phyloP scores from a whole-genome alignment of 2,329 filamentous ascomycete genomes.

The Neonectria sp. region DNA sequence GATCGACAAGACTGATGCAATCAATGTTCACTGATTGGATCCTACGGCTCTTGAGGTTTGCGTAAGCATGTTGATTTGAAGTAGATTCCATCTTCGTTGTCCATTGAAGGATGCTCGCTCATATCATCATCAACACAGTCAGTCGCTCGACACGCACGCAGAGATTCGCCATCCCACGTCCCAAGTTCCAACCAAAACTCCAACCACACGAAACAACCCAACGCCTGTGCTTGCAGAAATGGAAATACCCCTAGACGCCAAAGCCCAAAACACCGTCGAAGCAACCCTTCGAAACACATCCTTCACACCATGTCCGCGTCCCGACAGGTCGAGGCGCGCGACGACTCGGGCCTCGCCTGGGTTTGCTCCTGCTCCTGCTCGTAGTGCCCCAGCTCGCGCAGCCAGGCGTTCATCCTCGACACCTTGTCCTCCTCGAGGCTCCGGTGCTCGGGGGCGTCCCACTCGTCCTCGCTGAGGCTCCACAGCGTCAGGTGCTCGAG shows the following conservation, averaged over 20 bases:
- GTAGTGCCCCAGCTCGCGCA: slow-evolving; percentile 46
- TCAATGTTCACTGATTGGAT: not conserved
- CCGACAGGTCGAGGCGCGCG: slow-evolving; percentile 12
- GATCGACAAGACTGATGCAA: not conserved
- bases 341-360: slow-evolving; percentile 9
- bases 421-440: slow-evolving; percentile 49
- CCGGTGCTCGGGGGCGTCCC: slow-evolving; percentile 34
- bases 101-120: not conserved
- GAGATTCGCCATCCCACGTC: not conserved
- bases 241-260: too few relatives aligned
- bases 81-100: not conserved
- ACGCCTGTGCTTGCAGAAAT: not conserved
- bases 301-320: slow-evolving; percentile 4
- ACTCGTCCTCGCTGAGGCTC: slow-evolving; percentile 51
- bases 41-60: not conserved
- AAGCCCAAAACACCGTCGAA: not conserved
- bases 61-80: not conserved
- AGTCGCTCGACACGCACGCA: not conserved
- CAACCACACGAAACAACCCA: not conserved
- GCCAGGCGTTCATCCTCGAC: slow-evolving; percentile 51
- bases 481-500: slow-evolving; percentile 53
- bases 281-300: not conserved
- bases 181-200: not conserved
- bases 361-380: slow-evolving; percentile 3
- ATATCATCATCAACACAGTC: not conserved